These are phyloP conservation scores for Geranomyces michiganensis DNA, from an alignment of 192 early-diverging fungal species.

Conservation along the genomic window DNA sequence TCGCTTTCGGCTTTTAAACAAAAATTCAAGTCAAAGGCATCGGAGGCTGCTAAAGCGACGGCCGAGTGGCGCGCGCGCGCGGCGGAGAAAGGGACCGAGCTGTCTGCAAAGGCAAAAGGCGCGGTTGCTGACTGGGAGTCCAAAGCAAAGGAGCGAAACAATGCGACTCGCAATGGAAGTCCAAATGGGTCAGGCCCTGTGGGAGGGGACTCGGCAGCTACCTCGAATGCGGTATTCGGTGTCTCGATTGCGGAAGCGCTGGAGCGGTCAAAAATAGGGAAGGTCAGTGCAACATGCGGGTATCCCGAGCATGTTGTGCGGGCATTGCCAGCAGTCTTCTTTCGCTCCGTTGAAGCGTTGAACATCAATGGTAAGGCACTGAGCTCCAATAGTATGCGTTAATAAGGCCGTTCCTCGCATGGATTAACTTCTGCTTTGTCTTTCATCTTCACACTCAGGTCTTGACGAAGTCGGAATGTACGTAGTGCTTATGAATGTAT, in stretches of 20 bases:
- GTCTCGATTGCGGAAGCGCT: slow-evolving; percentile 7
- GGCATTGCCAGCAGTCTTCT: slow-evolving; percentile 90
- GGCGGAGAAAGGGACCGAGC: slow-evolving; percentile 23
- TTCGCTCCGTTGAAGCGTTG: slow-evolving; percentile 94
- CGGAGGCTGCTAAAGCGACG: slow-evolving; percentile 24
- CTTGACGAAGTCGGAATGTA: slow-evolving; percentile 83
- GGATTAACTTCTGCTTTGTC: background rate
- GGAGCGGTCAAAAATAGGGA: background rate
- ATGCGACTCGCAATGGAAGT: background rate
- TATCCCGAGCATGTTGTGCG: slow-evolving; percentile 47
- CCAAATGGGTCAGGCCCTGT: background rate
- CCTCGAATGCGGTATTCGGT: slow-evolving; percentile 15
- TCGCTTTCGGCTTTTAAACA: slow-evolving; percentile 23
- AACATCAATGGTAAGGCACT: slow-evolving; percentile 55
- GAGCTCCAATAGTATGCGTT: background rate
- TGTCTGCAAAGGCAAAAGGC: slow-evolving; percentile 15
- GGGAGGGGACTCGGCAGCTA: background rate
- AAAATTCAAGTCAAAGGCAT: slow-evolving; percentile 27
- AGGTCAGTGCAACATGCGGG: background rate
- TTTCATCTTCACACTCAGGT: background rate
- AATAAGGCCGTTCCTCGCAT: too few species aligned
- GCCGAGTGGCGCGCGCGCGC: slow-evolving; percentile 32
- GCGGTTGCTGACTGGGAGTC: slow-evolving; percentile 23
- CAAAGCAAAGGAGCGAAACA: slow-evolving; percentile 2
- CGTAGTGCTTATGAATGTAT: too few species aligned